These are phyloP conservation scores for Geosmithia morbida DNA, from an alignment of 2,329 filamentous ascomycete species.

Conservation along the genomic window DNA sequence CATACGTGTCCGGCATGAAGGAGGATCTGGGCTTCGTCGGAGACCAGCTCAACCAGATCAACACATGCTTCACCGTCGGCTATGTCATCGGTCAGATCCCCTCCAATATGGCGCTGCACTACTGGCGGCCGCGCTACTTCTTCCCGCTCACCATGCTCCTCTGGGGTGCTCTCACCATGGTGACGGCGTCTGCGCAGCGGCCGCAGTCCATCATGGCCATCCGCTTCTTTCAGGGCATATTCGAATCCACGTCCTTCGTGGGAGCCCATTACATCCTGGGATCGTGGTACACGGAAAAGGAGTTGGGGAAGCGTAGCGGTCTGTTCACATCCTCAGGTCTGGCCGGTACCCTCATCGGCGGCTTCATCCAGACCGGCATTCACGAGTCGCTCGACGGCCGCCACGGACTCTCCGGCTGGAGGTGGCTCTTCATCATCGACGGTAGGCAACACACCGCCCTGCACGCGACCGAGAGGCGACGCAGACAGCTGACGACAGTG, in stretches of 20 bases:
- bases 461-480: no score
- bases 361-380: constrained; percentile 26
- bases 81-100: constrained; percentile 48
- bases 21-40: constrained; percentile 24
- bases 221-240: constrained; percentile 27
- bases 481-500: background rate
- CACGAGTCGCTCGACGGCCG: constrained; percentile 24
- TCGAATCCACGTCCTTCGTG: constrained; percentile 20
- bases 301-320: constrained; percentile 24
- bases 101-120: constrained; percentile 46
- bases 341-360: constrained; percentile 26
- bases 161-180: constrained; percentile 40
- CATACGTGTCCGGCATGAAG: constrained; percentile 21
- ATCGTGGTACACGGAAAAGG: constrained; percentile 25
- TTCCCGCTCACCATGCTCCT: constrained; percentile 49
- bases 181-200: constrained; percentile 14
- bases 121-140: constrained; percentile 44
- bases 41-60: constrained; percentile 38
- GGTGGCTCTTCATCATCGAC: constrained; percentile 30
- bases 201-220: constrained; percentile 20
- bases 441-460: constrained; percentile 7
- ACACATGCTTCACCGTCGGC: constrained; percentile 41
- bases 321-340: constrained; percentile 28
- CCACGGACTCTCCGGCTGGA: constrained; percentile 24
- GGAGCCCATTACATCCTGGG: constrained; percentile 21